These are phyloP conservation scores for Draba incana DNA, from an alignment of 345 rosid genomes.

Conservation along the genomic window DNA sequence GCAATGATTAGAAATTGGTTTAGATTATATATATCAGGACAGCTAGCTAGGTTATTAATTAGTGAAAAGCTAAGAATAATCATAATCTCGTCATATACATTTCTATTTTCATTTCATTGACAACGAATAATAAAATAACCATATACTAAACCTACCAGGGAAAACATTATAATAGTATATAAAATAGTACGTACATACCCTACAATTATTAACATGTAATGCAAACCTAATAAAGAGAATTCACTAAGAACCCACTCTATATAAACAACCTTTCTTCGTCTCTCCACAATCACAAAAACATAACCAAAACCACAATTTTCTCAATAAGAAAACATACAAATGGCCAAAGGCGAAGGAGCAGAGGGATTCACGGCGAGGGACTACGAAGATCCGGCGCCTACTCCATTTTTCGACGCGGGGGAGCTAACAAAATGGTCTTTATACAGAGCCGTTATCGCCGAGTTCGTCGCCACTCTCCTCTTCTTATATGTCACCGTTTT, in stretches of 20 bases:
- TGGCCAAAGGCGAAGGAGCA: conserved; percentile 60
- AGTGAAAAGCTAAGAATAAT: conserved; percentile 28
- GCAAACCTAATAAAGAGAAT: conserved; percentile 19
- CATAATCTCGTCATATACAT: conserved; percentile 29
- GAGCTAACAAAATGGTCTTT: conserved; percentile 60
- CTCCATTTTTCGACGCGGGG: conserved; percentile 52
- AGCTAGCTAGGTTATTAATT: conserved; percentile 24
- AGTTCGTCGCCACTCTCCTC: conserved; percentile 66
- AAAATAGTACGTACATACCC: conserved; percentile 4
- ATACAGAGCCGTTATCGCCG: conserved; percentile 64
- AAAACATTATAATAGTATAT: conserved; percentile 21
- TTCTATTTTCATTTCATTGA: conserved; percentile 22
- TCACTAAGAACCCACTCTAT: conserved; percentile 31
- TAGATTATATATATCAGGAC: conserved; percentile 31
- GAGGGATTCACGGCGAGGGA: conserved; percentile 52
- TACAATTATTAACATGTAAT: conserved; percentile 22
- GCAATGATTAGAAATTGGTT: conserved; percentile 32
- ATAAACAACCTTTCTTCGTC: conserved; percentile 27
- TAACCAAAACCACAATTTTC: conserved; percentile 9
- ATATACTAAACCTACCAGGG: conserved; percentile 11
- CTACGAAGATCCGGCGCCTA: conserved; percentile 65
- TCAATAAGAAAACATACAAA: not conserved
- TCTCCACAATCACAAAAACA: conserved; percentile 29
- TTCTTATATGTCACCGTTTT: conserved; percentile 66
- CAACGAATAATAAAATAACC: conserved; percentile 13